These are phyloP conservation scores for Populus euphratica DNA, from an alignment of 345 rosid species.

Conservation along the genomic window DNA sequence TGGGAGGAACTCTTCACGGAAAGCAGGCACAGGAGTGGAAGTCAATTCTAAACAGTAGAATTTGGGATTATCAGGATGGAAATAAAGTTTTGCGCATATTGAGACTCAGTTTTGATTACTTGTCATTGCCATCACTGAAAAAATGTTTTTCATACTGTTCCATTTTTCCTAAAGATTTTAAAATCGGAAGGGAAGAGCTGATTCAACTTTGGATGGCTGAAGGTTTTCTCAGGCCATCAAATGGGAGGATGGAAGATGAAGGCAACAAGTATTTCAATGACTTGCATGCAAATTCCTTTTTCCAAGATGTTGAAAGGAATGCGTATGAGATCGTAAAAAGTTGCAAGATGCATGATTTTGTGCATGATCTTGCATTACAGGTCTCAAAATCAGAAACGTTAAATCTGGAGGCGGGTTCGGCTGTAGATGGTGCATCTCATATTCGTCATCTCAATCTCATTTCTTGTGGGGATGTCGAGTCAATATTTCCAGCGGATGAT, in stretches of 20 bases:
- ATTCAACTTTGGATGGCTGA: constrained; percentile 11
- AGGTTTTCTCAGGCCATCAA: too few relatives aligned
- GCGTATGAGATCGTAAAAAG: too few relatives aligned
- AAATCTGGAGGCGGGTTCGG: background rate
- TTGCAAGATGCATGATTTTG: too few relatives aligned
- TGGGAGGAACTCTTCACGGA: background rate
- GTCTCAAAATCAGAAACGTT: constrained; percentile 5
- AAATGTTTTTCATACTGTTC: constrained; percentile 10
- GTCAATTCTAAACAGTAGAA: constrained; percentile 8
- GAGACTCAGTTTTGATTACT: constrained; percentile 8
- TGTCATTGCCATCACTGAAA: constrained; percentile 1
- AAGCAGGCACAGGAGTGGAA: constrained; percentile 4
- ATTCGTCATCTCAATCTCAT: constrained; percentile 3
- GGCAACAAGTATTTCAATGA: too few relatives aligned
- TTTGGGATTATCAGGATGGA: background rate
- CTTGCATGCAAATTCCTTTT: too few relatives aligned
- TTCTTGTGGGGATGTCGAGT: too few relatives aligned
- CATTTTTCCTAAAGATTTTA: background rate
- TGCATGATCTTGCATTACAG: constrained; percentile 10
- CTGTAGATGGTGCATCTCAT: background rate
- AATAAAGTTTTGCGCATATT: too few relatives aligned
- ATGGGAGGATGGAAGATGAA: too few relatives aligned
- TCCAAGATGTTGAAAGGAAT: too few relatives aligned
- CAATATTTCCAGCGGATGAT: too few relatives aligned
- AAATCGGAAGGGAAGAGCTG: background rate